These are phyloP conservation scores for Gelatoporia subvermispora DNA, from an alignment of 768 basidiomycete species.

Conservation along the genomic window DNA sequence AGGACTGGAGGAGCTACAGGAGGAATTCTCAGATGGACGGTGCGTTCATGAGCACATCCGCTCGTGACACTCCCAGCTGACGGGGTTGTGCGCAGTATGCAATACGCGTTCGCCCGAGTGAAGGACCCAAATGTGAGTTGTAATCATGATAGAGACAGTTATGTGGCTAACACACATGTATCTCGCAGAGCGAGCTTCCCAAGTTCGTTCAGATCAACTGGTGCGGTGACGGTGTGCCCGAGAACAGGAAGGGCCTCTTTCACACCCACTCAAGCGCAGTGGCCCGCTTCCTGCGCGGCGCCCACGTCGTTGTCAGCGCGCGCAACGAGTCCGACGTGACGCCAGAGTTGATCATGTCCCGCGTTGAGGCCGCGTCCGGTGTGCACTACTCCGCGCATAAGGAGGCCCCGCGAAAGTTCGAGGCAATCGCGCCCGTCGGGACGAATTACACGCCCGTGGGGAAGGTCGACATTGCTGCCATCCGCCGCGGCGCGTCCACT, in stretches of 20 bases:
- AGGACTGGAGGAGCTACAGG: constrained; percentile 87
- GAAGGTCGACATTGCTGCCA: constrained; percentile 59
- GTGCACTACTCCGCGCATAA: constrained; percentile 84
- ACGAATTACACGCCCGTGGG: constrained; percentile 75
- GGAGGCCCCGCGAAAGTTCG: constrained; percentile 64
- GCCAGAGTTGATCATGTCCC: constrained; percentile 75
- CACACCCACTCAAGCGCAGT: constrained; percentile 83
- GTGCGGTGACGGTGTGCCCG: constrained; percentile 97
- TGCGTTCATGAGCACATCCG: constrained; percentile 29
- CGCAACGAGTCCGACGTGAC: constrained; percentile 86
- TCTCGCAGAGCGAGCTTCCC: constrained; percentile 62
- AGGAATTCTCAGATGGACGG: constrained; percentile 95
- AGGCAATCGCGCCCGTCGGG: constrained; percentile 80
- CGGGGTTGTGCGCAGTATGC: constrained; percentile 53
- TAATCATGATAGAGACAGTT: neutral
- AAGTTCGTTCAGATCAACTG: constrained; percentile 97
- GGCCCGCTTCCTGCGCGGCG: constrained; percentile 71
- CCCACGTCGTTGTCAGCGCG: constrained; percentile 83
- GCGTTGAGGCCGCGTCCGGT: constrained; percentile 87
- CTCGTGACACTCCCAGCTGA: neutral
- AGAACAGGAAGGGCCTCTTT: constrained; percentile 87
- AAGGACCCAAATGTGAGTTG: constrained; percentile 73
- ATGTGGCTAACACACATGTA: neutral
- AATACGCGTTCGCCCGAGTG: constrained; percentile 88
- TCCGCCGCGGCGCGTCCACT: constrained; percentile 30